Base-by-base conservation (phyloP, 2,329 filamentous ascomycete species). In the Aspergillus ustus region DNA sequence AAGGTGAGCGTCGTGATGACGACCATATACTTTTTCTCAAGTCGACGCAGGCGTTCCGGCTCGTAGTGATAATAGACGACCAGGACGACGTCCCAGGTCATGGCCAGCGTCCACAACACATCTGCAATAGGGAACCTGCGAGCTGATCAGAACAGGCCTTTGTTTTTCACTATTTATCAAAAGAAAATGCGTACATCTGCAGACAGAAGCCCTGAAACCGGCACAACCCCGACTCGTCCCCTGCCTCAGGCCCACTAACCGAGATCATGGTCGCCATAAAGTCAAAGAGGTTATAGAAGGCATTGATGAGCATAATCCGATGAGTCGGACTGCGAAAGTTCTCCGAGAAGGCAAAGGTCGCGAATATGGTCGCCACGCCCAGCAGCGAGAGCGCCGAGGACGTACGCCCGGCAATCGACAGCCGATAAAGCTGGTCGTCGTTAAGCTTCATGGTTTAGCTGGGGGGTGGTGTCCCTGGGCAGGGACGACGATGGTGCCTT, bases 211-310 rank as follows among this genome's bases (percentile, higher is more conserved):
- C 76, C 63, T 78, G 76, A 46, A 78, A 78, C 60, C 75, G 72
- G 57, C 76, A 78, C 31, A 78, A 45, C 0, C 72, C 66, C 2
- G 76, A 76, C 8, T 56, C 31, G 52, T 76, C 66, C 1, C 77
- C 76, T 0, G 73, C 74, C 7, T 59, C 61, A 2, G 75, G 76
- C 9, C 77, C 77, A 63, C 70, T 73, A 22, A 75, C 70, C 0
- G 77, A 78, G 20, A 78, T 78, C 72, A 77, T 76, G 1, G 76
- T 78, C 25, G 72, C 75, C 7, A 72, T 70, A 20, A 77, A 75
- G 57, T 79, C 77, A 57, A 77, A 69, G 8, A 73, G 57, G 49
- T 77, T 78, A 66, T 71, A 78, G 50, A 77, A 73, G 20, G 76
- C 70, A 63, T 77, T 78, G 64, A 76, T 74, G 46, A 78, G 72